Evolutionary conservation across 257 asterid genomes (phyloP), one percentile per base, ranked within the genome.

Genomic region (Ajuga chamaepitys): DNA sequence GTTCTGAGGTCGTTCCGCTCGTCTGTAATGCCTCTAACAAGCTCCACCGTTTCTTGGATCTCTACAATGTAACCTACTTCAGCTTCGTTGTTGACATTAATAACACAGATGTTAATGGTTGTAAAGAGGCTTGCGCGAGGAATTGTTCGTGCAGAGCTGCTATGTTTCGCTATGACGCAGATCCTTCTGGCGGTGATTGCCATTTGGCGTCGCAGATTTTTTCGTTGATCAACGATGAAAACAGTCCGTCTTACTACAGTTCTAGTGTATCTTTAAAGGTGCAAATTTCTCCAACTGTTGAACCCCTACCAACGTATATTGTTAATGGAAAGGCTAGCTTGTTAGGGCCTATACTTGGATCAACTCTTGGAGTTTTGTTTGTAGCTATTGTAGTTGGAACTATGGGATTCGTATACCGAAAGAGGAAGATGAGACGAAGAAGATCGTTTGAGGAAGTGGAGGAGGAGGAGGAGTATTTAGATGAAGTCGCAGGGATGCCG

Each of bases 81-180:
- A 16, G 52, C 0, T 71, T 78, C 52, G 34, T 1, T 0, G 0
- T 50, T 1, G 70, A 75, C 17, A 71, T 76, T 3, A 13, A 0
- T 5, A 9, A 32, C 21, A 73, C 75, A 1, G n/a, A 62, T 58
- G 2, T 61, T 28, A 48, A 40, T 52, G 35, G 46, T 21, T 75
- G 88, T 62, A 78, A 75, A 72, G 68, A 68, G 50, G 77, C 77
- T 4, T 80, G 84, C 65, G 59, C 73, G 26, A 45, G 3, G 5
- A 75, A 73, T 14, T 83, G 88, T 42, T 75, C 82, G 13, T 83
- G 88, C 68, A 78, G 74, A 67, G 84, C 82, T 73, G 81, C 72
- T 48, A 20, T 83, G 0, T 77, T 83, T 75, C 76, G 30, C 0
- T 71, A 78, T 32, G 64, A 71, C 56, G 25, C 50, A 2, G 25